Base-by-base conservation (phyloP, 495 filamentous ascomycete genomes). In the Friedmanniomyces simplex region DNA sequence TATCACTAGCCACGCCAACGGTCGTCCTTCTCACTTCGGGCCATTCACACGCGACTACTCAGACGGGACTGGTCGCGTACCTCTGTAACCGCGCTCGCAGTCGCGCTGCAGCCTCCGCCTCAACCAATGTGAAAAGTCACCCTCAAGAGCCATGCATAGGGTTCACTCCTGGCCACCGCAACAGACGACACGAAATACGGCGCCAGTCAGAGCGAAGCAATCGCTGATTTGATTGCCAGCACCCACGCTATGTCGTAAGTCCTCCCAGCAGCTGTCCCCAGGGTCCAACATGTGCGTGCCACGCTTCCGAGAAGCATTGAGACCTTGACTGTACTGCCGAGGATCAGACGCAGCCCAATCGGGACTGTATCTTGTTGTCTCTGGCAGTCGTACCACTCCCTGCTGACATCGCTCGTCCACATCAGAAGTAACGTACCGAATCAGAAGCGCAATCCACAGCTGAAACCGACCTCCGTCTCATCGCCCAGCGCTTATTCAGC, bases 391-490 rank as follows among this genome's bases (percentile, higher is more conserved):
- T 16, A 2, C 4, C 39, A 43, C 14, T 43, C 39, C 39, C 39
- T 26, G 24, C 46, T 49, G 20, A 49, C 46, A 49, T 14, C 18
- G 46, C 46, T 49, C 46, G 6, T 24, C 39, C 46, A 49, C 8
- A 16, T 1, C 50, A 63, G 60, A 48, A 58, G 54, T 47, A 24
- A 51, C 18, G 50, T 52, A 13, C 60, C 55, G n/a, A 56, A 45
- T 43, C 52, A 50, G n/a, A 58, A 61, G 36, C 63, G 61, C 52
- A 66, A 56, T 32, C 42, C 59, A 37, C 47, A 66, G 34, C 63
- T 54, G n/a, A 54, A 41, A 22, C 37, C 51, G 20, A 43, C 54
- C n/a, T 53, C 63, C 16, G 55, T 28, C 36, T 48, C 57, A 16
- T 50, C 52, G 7, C 30, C 41, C 1, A 54, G 30, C 50, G 36